Evolutionary conservation across 2,329 filamentous ascomycete genomes (phyloP).

Genomic region (Aspergillus glaucus): DNA sequence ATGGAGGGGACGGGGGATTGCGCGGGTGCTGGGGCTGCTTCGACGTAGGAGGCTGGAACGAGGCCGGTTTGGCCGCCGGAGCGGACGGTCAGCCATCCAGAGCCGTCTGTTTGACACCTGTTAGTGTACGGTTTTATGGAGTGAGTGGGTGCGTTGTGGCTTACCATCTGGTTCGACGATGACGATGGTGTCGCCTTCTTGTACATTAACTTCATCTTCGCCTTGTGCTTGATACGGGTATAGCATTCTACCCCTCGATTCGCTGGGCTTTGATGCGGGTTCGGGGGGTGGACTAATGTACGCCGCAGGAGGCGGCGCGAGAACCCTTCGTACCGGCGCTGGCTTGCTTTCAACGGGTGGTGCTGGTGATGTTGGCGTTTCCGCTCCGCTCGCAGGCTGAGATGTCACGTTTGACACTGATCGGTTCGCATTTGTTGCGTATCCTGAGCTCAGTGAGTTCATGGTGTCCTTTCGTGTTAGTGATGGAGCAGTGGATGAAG

Average conservation of each 20-base stretch:
- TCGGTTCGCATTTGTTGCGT: slow-evolving; percentile 69
- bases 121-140: slow-evolving; percentile 3
- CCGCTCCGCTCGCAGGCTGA: slow-evolving; percentile 47
- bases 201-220: slow-evolving; percentile 72
- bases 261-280: slow-evolving; percentile 37
- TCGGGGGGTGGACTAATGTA: slow-evolving; percentile 65
- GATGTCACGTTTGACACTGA: slow-evolving; percentile 60
- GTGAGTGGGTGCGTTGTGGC: slow-evolving; percentile 23
- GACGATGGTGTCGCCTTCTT: slow-evolving; percentile 69
- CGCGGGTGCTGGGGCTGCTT: slow-evolving; percentile 50
- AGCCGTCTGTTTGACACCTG: slow-evolving; percentile 58
- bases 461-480: slow-evolving; percentile 80
- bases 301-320: slow-evolving; percentile 78
- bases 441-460: slow-evolving; percentile 83
- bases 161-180: slow-evolving; percentile 84
- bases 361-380: slow-evolving; percentile 19
- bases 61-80: slow-evolving; percentile 68
- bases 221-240: slow-evolving; percentile 77
- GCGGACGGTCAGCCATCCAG: slow-evolving; percentile 84
- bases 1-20: slow-evolving; percentile 28
- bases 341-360: slow-evolving; percentile 22
- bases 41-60: slow-evolving; percentile 80
- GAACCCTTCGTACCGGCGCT: slow-evolving; percentile 60
- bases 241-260: slow-evolving; percentile 78
- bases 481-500: slow-evolving; percentile 43